Conservation (phyloP, 148 eudicot species). For the Linanthus parryae region DNA sequence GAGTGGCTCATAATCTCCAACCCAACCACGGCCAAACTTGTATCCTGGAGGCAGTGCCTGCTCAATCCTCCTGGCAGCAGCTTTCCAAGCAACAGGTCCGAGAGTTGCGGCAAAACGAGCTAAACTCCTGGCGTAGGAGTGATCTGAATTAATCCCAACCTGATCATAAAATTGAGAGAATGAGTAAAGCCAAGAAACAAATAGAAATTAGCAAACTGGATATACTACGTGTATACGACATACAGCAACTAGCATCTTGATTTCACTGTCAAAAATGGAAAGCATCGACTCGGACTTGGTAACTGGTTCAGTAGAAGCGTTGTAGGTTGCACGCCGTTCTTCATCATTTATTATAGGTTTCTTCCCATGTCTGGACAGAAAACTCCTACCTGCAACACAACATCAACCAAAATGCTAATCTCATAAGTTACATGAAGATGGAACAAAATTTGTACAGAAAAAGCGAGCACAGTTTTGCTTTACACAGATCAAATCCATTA, state of each 20-base stretch:
- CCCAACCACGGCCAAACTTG: slow-evolving; percentile 94
- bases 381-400: slow-evolving; percentile 44
- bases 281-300: slow-evolving; percentile 40
- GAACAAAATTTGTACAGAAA: too few species aligned
- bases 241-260: slow-evolving; percentile 81
- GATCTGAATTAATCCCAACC: slow-evolving; percentile 80
- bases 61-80: slow-evolving; percentile 72
- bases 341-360: slow-evolving; percentile 52
- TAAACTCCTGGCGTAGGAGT: slow-evolving; percentile 80
- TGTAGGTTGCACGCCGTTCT: slow-evolving; percentile 66
- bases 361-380: slow-evolving; percentile 39
- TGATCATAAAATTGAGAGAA: slow-evolving; percentile 29
- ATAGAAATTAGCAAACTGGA: not conserved
- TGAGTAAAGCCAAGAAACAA: slow-evolving; percentile 4
- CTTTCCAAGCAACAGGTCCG: slow-evolving; percentile 80
- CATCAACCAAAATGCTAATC: slow-evolving; percentile 9
- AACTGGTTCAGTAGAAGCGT: slow-evolving; percentile 29
- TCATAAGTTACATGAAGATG: not conserved
- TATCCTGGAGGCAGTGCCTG: slow-evolving; percentile 60
- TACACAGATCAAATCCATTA: not conserved
- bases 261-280: slow-evolving; percentile 65
- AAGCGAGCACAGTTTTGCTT: not conserved
- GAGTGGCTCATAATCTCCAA: slow-evolving; percentile 84
- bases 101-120: slow-evolving; percentile 88
- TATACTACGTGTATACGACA: slow-evolving; percentile 15